A percentile compares a stretch with the other conserved stretches of the same genome.
Conservation (phyloP, 1,139 yeast species). For the Yamadazyma mexicana region DNA sequence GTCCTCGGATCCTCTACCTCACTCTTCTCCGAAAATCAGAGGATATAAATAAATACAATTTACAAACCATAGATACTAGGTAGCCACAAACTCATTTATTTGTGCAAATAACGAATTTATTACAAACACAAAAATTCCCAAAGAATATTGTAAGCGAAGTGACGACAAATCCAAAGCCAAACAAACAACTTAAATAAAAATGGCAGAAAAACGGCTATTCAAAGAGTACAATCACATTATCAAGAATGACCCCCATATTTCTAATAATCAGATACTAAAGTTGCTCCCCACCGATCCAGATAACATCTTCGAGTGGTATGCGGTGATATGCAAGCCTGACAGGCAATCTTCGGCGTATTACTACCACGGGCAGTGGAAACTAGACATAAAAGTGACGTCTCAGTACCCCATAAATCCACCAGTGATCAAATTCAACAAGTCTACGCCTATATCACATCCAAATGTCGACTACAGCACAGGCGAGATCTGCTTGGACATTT, state of each 20-base stretch:
- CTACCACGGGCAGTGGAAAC: conserved; percentile 57
- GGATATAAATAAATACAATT: not conserved
- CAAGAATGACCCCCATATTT: conserved; percentile 19
- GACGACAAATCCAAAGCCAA: not conserved
- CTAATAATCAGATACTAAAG: conserved; percentile 38
- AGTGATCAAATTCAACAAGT: conserved; percentile 42
- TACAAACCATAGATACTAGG: not conserved
- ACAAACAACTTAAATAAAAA: too few species aligned
- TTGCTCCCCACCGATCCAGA: conserved; percentile 43
- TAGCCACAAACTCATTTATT: too few species aligned
- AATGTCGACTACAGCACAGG: conserved; percentile 71
- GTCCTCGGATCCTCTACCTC: too few species aligned
- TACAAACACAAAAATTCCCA: too few species aligned
- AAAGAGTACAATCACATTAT: conserved; percentile 27
- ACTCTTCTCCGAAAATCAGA: too few species aligned
- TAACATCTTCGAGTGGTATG: conserved; percentile 58
- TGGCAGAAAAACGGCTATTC: conserved; percentile 34
- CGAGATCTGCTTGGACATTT: conserved; percentile 81
- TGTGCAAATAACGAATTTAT: too few species aligned
- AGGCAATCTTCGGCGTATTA: conserved; percentile 41
- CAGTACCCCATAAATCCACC: conserved; percentile 78
- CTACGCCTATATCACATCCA: conserved; percentile 66
- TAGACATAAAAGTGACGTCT: conserved; percentile 50
- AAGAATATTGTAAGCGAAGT: too few species aligned
- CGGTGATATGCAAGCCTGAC: conserved; percentile 57